Percentiles rank a stretch among this genome's conserved stretches.
phyloP scores from a whole-genome alignment of 2,329 filamentous ascomycete genomes.

The Aureobasidium sp. region DNA sequence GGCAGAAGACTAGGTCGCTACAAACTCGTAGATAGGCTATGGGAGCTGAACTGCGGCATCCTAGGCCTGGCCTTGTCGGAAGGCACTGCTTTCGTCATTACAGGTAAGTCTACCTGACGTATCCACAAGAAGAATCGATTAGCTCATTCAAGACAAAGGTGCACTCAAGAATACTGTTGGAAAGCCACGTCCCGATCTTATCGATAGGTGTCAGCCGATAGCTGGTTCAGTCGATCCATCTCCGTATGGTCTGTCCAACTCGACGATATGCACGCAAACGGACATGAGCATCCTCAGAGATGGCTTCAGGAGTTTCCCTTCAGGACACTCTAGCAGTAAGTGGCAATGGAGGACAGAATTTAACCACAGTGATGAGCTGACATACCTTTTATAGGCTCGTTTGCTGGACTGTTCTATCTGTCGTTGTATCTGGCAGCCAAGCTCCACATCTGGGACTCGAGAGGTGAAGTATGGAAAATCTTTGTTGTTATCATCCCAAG shows the following conservation, averaged over 20 bases:
- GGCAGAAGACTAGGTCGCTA: slow-evolving; percentile 38
- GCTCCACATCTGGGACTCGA: slow-evolving; percentile 50
- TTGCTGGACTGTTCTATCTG: slow-evolving; percentile 52
- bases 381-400: slow-evolving; percentile 36
- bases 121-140: background rate
- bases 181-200: slow-evolving; percentile 52
- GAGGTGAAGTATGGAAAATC: slow-evolving; percentile 52
- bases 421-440: slow-evolving; percentile 52
- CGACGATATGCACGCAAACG: slow-evolving; percentile 43
- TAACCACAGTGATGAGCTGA: background rate
- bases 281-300: slow-evolving; percentile 46
- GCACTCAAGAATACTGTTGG: slow-evolving; percentile 51
- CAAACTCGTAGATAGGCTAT: slow-evolving; percentile 47
- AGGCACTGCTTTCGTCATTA: slow-evolving; percentile 49
- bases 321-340: slow-evolving; percentile 48
- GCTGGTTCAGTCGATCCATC: slow-evolving; percentile 27
- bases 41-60: slow-evolving; percentile 54
- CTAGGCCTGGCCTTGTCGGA: slow-evolving; percentile 48
- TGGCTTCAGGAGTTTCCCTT: slow-evolving; percentile 52
- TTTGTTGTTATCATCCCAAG: slow-evolving; percentile 46
- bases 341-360: background rate
- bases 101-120: slow-evolving; percentile 23
- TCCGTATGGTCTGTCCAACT: slow-evolving; percentile 36
- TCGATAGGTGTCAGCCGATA: slow-evolving; percentile 43
- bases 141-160: slow-evolving; percentile 18